Evolutionary conservation across 176 grass and related monocot species (phyloP).

Genomic region (Elymus sibiricus): DNA sequence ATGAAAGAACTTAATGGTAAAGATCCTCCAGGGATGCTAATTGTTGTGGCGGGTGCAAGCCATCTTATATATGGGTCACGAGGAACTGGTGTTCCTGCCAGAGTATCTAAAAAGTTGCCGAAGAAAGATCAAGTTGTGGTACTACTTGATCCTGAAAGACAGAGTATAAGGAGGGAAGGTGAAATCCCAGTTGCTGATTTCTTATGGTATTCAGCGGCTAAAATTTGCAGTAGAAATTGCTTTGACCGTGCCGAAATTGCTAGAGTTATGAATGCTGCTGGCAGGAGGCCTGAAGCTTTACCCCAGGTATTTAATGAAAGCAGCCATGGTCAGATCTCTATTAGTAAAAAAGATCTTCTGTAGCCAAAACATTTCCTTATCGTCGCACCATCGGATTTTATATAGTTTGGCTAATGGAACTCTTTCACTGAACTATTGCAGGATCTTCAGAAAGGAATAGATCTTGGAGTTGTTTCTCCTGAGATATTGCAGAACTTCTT

Average conservation of each 20-base stretch:
- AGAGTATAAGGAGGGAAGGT: slow-evolving; percentile 90
- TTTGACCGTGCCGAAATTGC: slow-evolving; percentile 97
- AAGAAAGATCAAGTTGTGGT: slow-evolving; percentile 95
- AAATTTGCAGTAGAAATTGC: slow-evolving; percentile 94
- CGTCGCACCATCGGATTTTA: neutral
- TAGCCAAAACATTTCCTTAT: neutral
- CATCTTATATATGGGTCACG: slow-evolving; percentile 89
- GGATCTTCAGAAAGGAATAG: slow-evolving; percentile 93
- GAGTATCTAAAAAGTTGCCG: slow-evolving; percentile 78
- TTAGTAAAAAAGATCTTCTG: slow-evolving; percentile 1
- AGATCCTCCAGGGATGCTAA: slow-evolving; percentile 51
- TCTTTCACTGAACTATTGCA: slow-evolving; percentile 28
- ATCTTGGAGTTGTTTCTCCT: slow-evolving; percentile 98
- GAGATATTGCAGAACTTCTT: slow-evolving; percentile 99
- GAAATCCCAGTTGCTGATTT: slow-evolving; percentile 87
- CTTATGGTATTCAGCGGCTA: slow-evolving; percentile 95
- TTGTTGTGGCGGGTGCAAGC: slow-evolving; percentile 86
- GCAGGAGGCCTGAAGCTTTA: slow-evolving; percentile 76
- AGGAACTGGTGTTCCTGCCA: slow-evolving; percentile 81
- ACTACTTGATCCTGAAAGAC: slow-evolving; percentile 91
- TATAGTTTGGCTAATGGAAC: slow-evolving; percentile 3
- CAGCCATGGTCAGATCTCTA: neutral
- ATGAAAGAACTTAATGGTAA: slow-evolving; percentile 59
- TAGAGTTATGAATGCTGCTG: slow-evolving; percentile 97
- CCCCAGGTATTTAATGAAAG: slow-evolving; percentile 57